Conservation (phyloP, 345 rosid species). For the Acer saccharum region DNA sequence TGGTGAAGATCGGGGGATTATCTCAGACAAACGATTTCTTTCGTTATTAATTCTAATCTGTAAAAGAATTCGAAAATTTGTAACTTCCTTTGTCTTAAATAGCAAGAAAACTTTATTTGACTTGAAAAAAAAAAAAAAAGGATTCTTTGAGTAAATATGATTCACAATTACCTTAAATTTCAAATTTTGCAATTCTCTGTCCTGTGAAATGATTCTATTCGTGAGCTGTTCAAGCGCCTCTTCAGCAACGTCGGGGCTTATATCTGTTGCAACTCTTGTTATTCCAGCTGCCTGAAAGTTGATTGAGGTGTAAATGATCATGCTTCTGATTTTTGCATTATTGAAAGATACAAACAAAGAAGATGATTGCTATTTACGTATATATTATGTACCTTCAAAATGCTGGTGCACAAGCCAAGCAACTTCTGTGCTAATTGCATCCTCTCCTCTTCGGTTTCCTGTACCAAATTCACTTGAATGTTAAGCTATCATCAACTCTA, state of each 20-base stretch:
- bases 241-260: constrained; percentile 72
- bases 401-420: constrained; percentile 63
- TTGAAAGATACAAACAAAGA: neutral
- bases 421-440: constrained; percentile 70
- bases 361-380: neutral
- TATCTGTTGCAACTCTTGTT: constrained; percentile 48
- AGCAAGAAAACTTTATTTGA: neutral
- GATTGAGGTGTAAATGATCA: neutral
- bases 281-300: constrained; percentile 63
- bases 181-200: constrained; percentile 67
- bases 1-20: constrained; percentile 51
- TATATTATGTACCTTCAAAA: constrained; percentile 55
- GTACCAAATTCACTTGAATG: constrained; percentile 13
- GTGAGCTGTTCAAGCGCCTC: constrained; percentile 75
- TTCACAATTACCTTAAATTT: constrained; percentile 46
- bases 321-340: neutral
- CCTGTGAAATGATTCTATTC: constrained; percentile 55
- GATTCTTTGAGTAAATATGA: no score
- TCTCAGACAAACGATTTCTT: constrained; percentile 53
- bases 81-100: constrained; percentile 7
- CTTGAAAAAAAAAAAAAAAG: neutral
- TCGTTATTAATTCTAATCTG: constrained; percentile 55
- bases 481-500: constrained; percentile 10
- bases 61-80: constrained; percentile 3
- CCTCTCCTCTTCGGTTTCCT: constrained; percentile 76